These are phyloP conservation scores for Globisporangium spinosum DNA, from an alignment of 352 stramenopile species.

Conservation along the genomic window DNA sequence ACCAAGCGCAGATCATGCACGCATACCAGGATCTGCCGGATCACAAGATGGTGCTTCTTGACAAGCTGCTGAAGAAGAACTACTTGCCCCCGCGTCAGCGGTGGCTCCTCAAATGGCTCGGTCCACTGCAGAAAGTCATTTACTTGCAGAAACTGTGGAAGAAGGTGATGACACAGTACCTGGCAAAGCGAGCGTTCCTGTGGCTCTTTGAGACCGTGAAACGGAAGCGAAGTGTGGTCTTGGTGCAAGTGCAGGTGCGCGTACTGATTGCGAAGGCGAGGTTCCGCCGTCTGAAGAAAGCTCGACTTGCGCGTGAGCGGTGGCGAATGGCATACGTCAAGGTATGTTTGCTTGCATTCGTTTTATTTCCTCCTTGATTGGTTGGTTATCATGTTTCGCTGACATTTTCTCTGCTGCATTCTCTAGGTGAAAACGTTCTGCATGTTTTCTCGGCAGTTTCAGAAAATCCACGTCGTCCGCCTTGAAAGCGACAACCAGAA, in stretches of 20 bases:
- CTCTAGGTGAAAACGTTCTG: slow-evolving; percentile 35
- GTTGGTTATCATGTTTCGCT: slow-evolving; percentile 4
- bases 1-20: slow-evolving; percentile 70
- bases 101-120: slow-evolving; percentile 85
- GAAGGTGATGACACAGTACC: slow-evolving; percentile 68
- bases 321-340: slow-evolving; percentile 72
- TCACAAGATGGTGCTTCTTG: slow-evolving; percentile 82
- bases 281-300: slow-evolving; percentile 61
- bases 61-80: slow-evolving; percentile 67
- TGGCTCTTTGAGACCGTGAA: slow-evolving; percentile 68
- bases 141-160: slow-evolving; percentile 87
- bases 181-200: slow-evolving; percentile 77
- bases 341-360: slow-evolving; percentile 22
- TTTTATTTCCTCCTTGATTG: neutral
- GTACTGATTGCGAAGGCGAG: slow-evolving; percentile 62
- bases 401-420: slow-evolving; percentile 1
- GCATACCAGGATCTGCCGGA: slow-evolving; percentile 72
- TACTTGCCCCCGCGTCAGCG: slow-evolving; percentile 60
- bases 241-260: slow-evolving; percentile 64
- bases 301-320: slow-evolving; percentile 55
- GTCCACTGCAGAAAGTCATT: slow-evolving; percentile 72
- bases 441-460: slow-evolving; percentile 56
- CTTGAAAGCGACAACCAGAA: slow-evolving; percentile 65
- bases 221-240: slow-evolving; percentile 54
- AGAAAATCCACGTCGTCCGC: slow-evolving; percentile 63